phyloP scores from a whole-genome alignment of 257 asterid genomes.

The Perilla frutescens region DNA sequence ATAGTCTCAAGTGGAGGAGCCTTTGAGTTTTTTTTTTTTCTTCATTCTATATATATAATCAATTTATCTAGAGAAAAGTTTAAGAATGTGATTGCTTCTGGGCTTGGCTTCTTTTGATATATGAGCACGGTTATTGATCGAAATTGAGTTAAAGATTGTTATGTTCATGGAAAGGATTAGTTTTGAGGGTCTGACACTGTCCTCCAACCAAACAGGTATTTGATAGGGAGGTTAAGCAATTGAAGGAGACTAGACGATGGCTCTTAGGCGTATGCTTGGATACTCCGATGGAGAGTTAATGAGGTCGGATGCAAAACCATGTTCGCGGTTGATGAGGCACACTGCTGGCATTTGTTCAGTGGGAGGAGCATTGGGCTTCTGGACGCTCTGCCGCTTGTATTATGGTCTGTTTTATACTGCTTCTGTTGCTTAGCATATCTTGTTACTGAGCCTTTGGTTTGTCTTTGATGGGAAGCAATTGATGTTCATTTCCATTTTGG shows the following conservation, averaged over 20 bases:
- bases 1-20: neutral
- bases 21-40: neutral
- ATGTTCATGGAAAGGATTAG: neutral
- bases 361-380: conserved; percentile 88
- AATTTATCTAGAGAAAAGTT: neutral
- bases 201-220: conserved; percentile 11
- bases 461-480: neutral
- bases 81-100: neutral
- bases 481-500: neutral
- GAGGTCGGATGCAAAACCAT: conserved; percentile 89
- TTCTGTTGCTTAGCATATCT: conserved; percentile 3
- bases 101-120: neutral
- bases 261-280: conserved; percentile 80
- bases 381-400: conserved; percentile 92
- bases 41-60: neutral
- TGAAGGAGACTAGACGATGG: conserved; percentile 51
- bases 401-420: conserved; percentile 54
- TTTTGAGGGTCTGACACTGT: conserved; percentile 7
- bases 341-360: conserved; percentile 82
- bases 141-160: neutral
- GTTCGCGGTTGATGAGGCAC: conserved; percentile 82
- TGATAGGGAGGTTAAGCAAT: neutral
- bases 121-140: neutral
- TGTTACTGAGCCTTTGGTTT: neutral
- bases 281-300: conserved; percentile 85